Conservation (phyloP, 2,329 filamentous ascomycete genomes). For the Arthrobotrys sphaeroides region DNA sequence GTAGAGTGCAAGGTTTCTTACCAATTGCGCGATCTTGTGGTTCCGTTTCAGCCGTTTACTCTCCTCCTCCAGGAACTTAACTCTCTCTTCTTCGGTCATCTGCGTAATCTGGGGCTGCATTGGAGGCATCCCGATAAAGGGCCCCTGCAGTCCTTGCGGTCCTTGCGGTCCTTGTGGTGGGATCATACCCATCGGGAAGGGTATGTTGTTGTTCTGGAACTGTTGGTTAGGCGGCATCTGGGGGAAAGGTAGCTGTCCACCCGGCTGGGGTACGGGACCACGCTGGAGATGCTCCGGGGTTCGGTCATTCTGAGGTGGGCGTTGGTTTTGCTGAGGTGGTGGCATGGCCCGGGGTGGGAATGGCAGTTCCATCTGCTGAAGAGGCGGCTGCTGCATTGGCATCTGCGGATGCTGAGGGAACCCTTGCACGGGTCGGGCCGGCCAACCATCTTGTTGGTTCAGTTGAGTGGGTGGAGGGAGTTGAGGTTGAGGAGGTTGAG, state of each 20-base stretch:
- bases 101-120: constrained; percentile 46
- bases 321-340: constrained; percentile 58
- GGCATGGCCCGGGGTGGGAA: constrained; percentile 59
- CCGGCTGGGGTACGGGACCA: constrained; percentile 55
- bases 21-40: constrained; percentile 77
- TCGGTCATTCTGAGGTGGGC: constrained; percentile 59
- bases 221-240: constrained; percentile 63
- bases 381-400: constrained; percentile 59
- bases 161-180: constrained; percentile 22
- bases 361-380: constrained; percentile 58
- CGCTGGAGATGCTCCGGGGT: constrained; percentile 59
- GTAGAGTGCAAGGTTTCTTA: constrained; percentile 19
- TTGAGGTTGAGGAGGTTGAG: constrained; percentile 59
- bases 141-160: not conserved
- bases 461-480: constrained; percentile 57
- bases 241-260: constrained; percentile 56
- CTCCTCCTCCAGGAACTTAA: constrained; percentile 85
- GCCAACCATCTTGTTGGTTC: constrained; percentile 51
- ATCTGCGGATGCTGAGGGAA: constrained; percentile 58
- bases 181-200: constrained; percentile 67
- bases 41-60: constrained; percentile 95
- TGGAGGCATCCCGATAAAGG: constrained; percentile 27
- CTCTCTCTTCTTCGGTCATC: constrained; percentile 83
- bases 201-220: constrained; percentile 67
- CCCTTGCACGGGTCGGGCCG: constrained; percentile 54